Evolutionary conservation across 805 yeast species (phyloP).

Genomic region (Starmerella davenportii): DNA sequence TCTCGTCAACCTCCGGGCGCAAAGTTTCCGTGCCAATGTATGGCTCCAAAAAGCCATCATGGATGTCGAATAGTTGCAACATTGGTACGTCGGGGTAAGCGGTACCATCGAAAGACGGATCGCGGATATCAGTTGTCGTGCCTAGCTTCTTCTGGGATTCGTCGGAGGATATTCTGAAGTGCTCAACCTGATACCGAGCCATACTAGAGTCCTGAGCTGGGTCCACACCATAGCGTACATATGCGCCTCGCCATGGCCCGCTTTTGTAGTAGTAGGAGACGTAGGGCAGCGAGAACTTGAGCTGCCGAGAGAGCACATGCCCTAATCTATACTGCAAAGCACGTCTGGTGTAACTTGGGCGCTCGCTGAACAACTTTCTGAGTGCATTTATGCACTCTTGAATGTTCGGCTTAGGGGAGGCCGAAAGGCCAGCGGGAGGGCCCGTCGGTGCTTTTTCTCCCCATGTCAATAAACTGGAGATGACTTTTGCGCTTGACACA

Average conservation of each 20-base stretch:
- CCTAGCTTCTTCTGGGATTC: not conserved
- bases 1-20: slow-evolving; percentile 32
- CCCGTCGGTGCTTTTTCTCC: slow-evolving; percentile 21
- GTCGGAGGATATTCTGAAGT: slow-evolving; percentile 37
- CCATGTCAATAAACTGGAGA: slow-evolving; percentile 22
- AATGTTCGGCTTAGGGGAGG: slow-evolving; percentile 27
- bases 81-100: slow-evolving; percentile 50
- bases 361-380: slow-evolving; percentile 35
- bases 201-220: slow-evolving; percentile 40
- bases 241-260: slow-evolving; percentile 92
- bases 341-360: slow-evolving; percentile 76
- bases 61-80: slow-evolving; percentile 63
- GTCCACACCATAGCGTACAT: slow-evolving; percentile 59
- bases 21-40: slow-evolving; percentile 28
- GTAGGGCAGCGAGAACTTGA: slow-evolving; percentile 68
- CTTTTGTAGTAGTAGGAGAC: slow-evolving; percentile 63
- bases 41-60: slow-evolving; percentile 40
- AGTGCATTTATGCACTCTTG: slow-evolving; percentile 24
- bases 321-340: slow-evolving; percentile 29
- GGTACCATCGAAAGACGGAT: slow-evolving; percentile 42
- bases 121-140: slow-evolving; percentile 13
- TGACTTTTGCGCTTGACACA: slow-evolving; percentile 18
- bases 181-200: slow-evolving; percentile 66
- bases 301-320: slow-evolving; percentile 12
- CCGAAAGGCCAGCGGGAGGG: slow-evolving; percentile 26